Conservation (phyloP, 192 early-diverging fungal genomes). For the Jimgerdemannia lactiflua region DNA sequence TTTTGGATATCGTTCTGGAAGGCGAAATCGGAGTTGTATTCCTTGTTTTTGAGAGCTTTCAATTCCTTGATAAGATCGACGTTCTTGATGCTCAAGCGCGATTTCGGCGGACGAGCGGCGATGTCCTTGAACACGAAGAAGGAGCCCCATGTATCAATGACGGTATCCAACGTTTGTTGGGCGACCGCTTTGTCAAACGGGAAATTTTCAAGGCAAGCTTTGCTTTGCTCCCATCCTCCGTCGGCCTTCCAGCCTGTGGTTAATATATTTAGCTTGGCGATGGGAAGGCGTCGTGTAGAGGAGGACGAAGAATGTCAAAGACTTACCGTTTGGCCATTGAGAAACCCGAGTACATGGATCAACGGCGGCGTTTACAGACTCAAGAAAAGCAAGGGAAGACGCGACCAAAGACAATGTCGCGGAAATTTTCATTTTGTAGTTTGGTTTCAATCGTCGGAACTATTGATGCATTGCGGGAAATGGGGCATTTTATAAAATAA, state of each 20-base stretch:
- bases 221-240: not conserved
- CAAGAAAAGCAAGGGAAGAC: not conserved
- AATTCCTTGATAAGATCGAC: not conserved
- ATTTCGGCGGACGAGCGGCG: not conserved
- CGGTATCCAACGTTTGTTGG: not conserved
- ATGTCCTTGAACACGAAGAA: not conserved
- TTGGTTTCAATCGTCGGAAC: too few species aligned
- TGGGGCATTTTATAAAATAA: not conserved
- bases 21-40: not conserved
- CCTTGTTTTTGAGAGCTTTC: not conserved
- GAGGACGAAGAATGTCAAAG: not conserved
- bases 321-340: not conserved
- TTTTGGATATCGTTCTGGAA: not conserved
- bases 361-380: not conserved
- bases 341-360: not conserved
- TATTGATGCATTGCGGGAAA: not conserved
- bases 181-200: not conserved
- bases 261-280: not conserved
- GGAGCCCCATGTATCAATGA: not conserved
- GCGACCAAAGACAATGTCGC: not conserved
- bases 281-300: not conserved
- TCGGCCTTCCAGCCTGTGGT: not conserved
- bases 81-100: not conserved
- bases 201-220: not conserved
- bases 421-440: not conserved